These are phyloP conservation scores for Paraconiothyrium sp. DNA, from an alignment of 2,329 filamentous ascomycete species.

Conservation along the genomic window DNA sequence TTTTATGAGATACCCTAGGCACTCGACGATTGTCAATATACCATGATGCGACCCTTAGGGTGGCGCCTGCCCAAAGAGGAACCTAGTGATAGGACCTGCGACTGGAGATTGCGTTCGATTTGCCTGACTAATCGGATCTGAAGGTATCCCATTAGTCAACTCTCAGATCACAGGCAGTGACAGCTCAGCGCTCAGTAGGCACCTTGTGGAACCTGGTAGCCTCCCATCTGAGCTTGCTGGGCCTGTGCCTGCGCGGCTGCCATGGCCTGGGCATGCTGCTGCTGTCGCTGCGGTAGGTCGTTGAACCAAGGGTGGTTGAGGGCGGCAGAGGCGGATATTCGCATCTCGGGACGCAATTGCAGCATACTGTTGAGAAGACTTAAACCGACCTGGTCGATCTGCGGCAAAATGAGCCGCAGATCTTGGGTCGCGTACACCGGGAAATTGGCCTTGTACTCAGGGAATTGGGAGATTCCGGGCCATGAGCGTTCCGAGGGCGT, in stretches of 20 bases:
- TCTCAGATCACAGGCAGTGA: background rate
- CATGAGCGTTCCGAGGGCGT: slow-evolving; percentile 94
- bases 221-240: slow-evolving; percentile 50
- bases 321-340: slow-evolving; percentile 87
- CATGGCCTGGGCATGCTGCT: slow-evolving; percentile 46
- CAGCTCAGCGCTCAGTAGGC: slow-evolving; percentile 41
- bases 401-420: slow-evolving; percentile 83
- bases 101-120: background rate
- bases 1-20: background rate
- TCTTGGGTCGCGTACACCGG: slow-evolving; percentile 95
- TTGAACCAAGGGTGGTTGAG: slow-evolving; percentile 93
- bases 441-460: slow-evolving; percentile 97
- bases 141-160: background rate
- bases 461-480: slow-evolving; percentile 93
- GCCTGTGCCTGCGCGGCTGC: slow-evolving; percentile 47
- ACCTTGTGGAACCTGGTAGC: slow-evolving; percentile 50
- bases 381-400: slow-evolving; percentile 87
- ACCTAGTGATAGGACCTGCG: background rate
- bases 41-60: background rate
- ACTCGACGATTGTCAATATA: background rate
- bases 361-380: slow-evolving; percentile 91
- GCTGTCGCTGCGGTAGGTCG: slow-evolving; percentile 68
- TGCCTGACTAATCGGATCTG: background rate
- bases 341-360: slow-evolving; percentile 88
- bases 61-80: background rate